These are phyloP conservation scores for Ascosphaera apis DNA, from an alignment of 2,329 filamentous ascomycete genomes.

Conservation along the genomic window DNA sequence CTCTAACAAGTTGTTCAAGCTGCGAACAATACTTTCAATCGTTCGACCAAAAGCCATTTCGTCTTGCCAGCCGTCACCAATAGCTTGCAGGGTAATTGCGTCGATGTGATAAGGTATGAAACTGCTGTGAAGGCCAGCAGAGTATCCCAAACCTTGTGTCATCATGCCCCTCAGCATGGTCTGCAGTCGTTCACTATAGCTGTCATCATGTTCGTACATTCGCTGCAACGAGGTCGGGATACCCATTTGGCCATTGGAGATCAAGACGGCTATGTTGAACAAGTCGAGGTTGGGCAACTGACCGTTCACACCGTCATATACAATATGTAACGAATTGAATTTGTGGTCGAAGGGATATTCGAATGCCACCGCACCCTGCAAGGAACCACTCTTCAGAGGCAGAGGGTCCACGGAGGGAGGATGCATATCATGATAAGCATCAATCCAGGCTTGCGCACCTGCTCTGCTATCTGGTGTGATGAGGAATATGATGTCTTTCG, in stretches of 20 bases:
- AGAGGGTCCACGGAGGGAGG: slow-evolving; percentile 47
- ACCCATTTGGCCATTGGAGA: slow-evolving; percentile 80
- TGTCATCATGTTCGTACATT: slow-evolving; percentile 56
- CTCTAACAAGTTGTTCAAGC: slow-evolving; percentile 87
- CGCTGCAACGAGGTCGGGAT: slow-evolving; percentile 65
- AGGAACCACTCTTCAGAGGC: slow-evolving; percentile 71
- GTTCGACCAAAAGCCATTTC: slow-evolving; percentile 87
- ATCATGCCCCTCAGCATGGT: slow-evolving; percentile 88
- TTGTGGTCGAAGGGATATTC: slow-evolving; percentile 71
- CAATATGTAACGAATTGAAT: slow-evolving; percentile 72
- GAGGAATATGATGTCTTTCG: slow-evolving; percentile 89
- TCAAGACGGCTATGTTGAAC: slow-evolving; percentile 76
- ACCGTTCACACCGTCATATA: slow-evolving; percentile 90
- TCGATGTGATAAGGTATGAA: slow-evolving; percentile 98
- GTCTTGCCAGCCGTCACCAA: slow-evolving; percentile 84
- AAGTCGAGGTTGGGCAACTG: slow-evolving; percentile 89
- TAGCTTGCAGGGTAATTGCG: slow-evolving; percentile 76
- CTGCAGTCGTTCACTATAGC: slow-evolving; percentile 56
- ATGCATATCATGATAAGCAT: slow-evolving; percentile 88
- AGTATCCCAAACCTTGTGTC: slow-evolving; percentile 70
- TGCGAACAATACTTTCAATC: slow-evolving; percentile 75
- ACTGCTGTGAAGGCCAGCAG: slow-evolving; percentile 74
- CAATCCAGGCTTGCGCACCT: slow-evolving; percentile 89
- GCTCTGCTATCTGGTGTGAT: slow-evolving; percentile 72
- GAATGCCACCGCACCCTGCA: slow-evolving; percentile 82